Evolutionary conservation across 805 yeast genomes (phyloP), one percentile per base, ranked within the genome.

Genomic region (Starmerella apicola): DNA sequence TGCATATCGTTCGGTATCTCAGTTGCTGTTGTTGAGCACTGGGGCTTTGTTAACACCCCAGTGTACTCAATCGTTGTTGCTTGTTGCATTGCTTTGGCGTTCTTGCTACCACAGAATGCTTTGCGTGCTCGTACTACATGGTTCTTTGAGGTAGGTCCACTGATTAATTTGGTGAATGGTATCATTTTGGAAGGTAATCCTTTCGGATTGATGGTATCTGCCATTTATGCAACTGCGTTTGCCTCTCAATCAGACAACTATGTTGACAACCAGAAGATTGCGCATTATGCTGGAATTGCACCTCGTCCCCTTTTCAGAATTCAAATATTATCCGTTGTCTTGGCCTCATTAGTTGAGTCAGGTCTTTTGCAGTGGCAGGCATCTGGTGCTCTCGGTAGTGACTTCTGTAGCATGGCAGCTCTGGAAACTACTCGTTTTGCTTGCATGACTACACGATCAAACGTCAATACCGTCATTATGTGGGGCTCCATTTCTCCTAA

Each of bases 161-260:
- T 74, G 45, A 38, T 46, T 40, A 44, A 73, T 54, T 63, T 75
- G 51, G 69, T 75, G 43, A 59, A 71, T 36, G 76, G 78, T 24
- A 71, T 72, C 48, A 72, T 76, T 3, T 52, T 70, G 28, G 74
- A 75, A 16, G 74, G 75, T 36, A 70, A 72, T 40, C 74, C 74
- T 23, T 54, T 63, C 34, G 77, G 76, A 3, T 54, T 70, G 45
- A 68, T 68, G 65, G 61, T 67, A 17, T 54, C 72, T 42, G 72
- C 72, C 43, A 67, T 71, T 1, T 66, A 63, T 37, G 76, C 76
- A 32, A 70, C 72, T 36, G 73, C 74, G 51, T 74, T 75, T 44
- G 77, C 72, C 52, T 68, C 71, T 29, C 81, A 76, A 58, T 79
- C 81, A 9, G 72, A 75, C 44, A 68, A 63, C 53, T 75, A 70